phyloP scores from a whole-genome alignment of 768 basidiomycete genomes.

The Tulasnella sp. region DNA sequence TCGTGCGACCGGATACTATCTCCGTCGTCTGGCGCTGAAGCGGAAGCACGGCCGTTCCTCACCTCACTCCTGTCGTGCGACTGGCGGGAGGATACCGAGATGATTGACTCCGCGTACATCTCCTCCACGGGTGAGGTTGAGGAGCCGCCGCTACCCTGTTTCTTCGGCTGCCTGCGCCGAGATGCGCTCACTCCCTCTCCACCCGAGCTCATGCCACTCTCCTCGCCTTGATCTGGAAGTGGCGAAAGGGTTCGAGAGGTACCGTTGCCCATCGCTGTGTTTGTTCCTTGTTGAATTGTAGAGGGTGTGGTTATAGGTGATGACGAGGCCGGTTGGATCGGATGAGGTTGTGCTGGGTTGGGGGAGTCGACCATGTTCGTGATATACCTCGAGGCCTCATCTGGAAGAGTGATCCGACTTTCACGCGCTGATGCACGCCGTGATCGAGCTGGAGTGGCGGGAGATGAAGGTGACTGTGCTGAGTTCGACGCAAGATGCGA shows the following conservation, averaged over 20 bases:
- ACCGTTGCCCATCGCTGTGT: constrained; percentile 7
- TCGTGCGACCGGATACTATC: no score
- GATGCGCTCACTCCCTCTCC: not conserved
- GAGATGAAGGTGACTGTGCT: constrained; percentile 14
- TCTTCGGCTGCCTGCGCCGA: no score
- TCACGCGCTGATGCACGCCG: constrained; percentile 39
- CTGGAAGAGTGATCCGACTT: constrained; percentile 59
- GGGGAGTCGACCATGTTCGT: constrained; percentile 58
- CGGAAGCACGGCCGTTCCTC: no score
- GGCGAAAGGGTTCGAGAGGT: constrained; percentile 1
- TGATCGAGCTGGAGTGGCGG: constrained; percentile 11
- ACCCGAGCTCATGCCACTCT: not conserved
- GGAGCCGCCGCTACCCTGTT: not conserved
- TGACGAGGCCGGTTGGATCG: not conserved
- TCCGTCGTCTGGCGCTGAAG: no score
- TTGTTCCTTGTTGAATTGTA: not conserved
- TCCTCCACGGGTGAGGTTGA: constrained; percentile 2
- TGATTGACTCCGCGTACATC: constrained; percentile 13
- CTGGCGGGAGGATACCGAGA: constrained; percentile 10
- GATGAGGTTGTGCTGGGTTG: constrained; percentile 39
- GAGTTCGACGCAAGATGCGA: constrained; percentile 13
- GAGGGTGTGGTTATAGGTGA: constrained; percentile 2
- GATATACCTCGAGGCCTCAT: constrained; percentile 66
- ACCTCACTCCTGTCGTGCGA: no score
- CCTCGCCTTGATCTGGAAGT: not conserved